These are phyloP conservation scores for Echinosophora koreensis DNA, from an alignment of 306 rosid species.

Conservation along the genomic window DNA sequence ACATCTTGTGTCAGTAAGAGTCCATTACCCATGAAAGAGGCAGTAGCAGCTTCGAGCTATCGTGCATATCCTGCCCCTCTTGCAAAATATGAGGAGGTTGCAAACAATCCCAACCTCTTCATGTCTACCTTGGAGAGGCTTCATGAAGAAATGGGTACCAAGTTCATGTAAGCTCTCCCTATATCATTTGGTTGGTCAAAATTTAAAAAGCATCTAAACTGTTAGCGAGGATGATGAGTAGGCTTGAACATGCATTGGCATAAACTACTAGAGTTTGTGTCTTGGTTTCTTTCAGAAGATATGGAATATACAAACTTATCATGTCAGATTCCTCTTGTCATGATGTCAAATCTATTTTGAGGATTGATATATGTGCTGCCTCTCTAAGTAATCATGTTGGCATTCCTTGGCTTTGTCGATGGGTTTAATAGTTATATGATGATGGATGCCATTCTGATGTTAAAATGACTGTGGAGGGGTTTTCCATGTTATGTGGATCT, in stretches of 20 bases:
- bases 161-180: constrained; percentile 73
- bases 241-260: constrained; percentile 17
- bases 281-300: constrained; percentile 13
- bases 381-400: background rate
- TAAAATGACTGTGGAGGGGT: constrained; percentile 30
- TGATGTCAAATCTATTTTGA: constrained; percentile 27
- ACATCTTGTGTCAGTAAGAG: constrained; percentile 61
- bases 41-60: constrained; percentile 44
- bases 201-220: background rate
- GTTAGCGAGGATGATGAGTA: constrained; percentile 6
- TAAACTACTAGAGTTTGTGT: constrained; percentile 8
- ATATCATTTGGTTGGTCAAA: constrained; percentile 6
- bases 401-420: background rate
- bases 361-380: constrained; percentile 17
- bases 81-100: constrained; percentile 70
- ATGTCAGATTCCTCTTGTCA: constrained; percentile 9
- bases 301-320: constrained; percentile 20
- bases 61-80: constrained; percentile 66
- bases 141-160: constrained; percentile 75
- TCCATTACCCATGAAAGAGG: constrained; percentile 58
- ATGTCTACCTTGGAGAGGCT: constrained; percentile 76
- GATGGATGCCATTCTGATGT: background rate
- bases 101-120: constrained; percentile 62
- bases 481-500: constrained; percentile 16
- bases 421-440: background rate